Conservation (phyloP, 139 green algal species). For the Coelastrella sp. region DNA sequence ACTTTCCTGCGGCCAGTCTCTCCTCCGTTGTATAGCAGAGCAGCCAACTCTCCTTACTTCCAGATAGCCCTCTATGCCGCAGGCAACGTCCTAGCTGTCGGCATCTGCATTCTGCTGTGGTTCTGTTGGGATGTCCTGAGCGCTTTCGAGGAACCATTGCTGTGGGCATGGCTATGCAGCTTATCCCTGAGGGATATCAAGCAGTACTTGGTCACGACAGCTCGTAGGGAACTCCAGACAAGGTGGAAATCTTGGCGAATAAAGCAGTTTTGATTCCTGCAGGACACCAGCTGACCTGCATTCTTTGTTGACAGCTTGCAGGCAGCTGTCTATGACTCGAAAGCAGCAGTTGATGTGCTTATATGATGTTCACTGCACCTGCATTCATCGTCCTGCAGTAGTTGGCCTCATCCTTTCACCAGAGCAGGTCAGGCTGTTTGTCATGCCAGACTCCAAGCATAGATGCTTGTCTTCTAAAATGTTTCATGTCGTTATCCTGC, state of each 20-base stretch:
- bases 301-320: no score
- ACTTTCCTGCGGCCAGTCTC: not conserved
- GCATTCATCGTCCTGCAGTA: no score
- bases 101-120: slow-evolving; percentile 61
- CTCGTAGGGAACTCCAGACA: slow-evolving; percentile 24
- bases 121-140: slow-evolving; percentile 60
- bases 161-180: slow-evolving; percentile 69
- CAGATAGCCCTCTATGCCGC: slow-evolving; percentile 51
- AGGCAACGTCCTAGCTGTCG: slow-evolving; percentile 60
- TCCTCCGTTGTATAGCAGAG: not conserved
- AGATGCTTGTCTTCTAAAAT: no score
- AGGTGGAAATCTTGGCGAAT: no score
- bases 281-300: no score
- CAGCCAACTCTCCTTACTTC: slow-evolving; percentile 50
- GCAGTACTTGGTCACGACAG: slow-evolving; percentile 53
- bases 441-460: no score
- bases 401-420: no score
- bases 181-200: slow-evolving; percentile 70
- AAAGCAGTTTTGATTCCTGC: no score
- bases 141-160: slow-evolving; percentile 63
- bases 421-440: no score
- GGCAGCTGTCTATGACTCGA: no score
- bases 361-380: no score
- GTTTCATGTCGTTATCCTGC: not conserved
- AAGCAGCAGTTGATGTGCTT: no score